Base-by-base conservation (phyloP, 2,329 filamentous ascomycete genomes). In the Pyrenophora seminiperda region DNA sequence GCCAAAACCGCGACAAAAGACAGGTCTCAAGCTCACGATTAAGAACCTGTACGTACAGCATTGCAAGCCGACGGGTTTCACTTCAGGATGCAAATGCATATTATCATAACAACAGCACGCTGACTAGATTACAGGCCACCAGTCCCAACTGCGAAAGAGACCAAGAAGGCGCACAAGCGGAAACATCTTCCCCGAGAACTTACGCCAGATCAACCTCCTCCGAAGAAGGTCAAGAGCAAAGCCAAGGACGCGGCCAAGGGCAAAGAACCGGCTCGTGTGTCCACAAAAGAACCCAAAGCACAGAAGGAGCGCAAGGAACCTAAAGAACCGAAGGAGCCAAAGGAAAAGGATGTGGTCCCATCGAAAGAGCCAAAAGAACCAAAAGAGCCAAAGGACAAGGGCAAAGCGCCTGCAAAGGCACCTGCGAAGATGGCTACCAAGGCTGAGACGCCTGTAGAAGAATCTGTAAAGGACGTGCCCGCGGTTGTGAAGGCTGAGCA, bases 21-120 rank as follows among this genome's bases (percentile, higher is more conserved):
- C 62, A 13, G 68, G 47, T 22, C 50, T 65, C 17, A 71, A 68
- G 50, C 36, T 70, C 39, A 72, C 71, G 20, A 54, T 70, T 14
- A 71, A 68, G 45, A 49, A 58, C 24, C 45, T 55, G n/a, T 27
- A 27, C 9, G 24, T 27, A 3, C 9, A 11, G 24, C 24, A 27
- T 2, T 27, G 44, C 41, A 37, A 41, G 44, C 18, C 32, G 3
- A 24, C 10, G n/a, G n/a, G n/a, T n/a, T n/a, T n/a, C n/a, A n/a
- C n/a, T n/a, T n/a, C n/a, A n/a, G n/a, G n/a, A 37, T 9, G 13
- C 31, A 15, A 5, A 13, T 17, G 15, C 13, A 15, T 15, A 4
- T 13, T 5, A 22, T 19, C 4, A 9, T 14, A n/a, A n/a, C 11
- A 6, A 31, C 40, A 41, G 46, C 31, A 39, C 46, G 19, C 17